Base-by-base conservation (phyloP, 164 flowering plant species). In the Magnolia kwangsiensis region DNA sequence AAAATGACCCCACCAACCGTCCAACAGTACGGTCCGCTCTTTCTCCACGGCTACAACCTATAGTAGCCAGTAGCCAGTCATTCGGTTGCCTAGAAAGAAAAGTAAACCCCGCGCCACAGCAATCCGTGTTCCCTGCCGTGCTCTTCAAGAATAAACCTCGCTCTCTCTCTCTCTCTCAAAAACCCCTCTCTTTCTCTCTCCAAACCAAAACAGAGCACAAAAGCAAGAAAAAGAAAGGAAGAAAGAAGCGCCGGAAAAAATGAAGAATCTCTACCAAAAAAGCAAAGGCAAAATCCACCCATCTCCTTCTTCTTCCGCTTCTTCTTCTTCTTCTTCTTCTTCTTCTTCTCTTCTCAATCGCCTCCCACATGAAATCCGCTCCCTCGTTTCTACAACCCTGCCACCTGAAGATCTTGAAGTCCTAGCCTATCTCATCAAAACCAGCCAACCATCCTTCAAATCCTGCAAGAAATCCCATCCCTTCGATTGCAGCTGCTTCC, bases 401-500 rank as follows among this genome's bases (percentile, higher is more conserved):
- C 72, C 29, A 21, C 27, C 78, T 6, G 87, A 92, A 59, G 98
- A 93, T 81, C 83, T 84, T 0, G 93, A 93, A 67, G 96, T 90
- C 23, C 71, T 93, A 14, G 92, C 96, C 50, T 92, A 89, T 76
- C 51, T 91, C 82, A 85, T 89, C 2, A 75, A 65, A 50, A 20
- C 68, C 68, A 29, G 24, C 68, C 68, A 65, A 8, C 50, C 45
- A 45, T 74, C 72, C 75, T 9, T 45, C 78, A 7, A 65, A 37
- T 65, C 68, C 68, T 74, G 79, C 74, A 80, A 83, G 71, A 86
- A 81, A 78, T 67, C 76, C 67, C 68, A 13, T 16, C 24, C 8
- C 29, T 88, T 90, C 70, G 84, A 88, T 19, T 91, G 96, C 73
- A 91, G 83, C 27, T 91, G 98, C 78, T 93, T 93, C 74, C 87